These are phyloP conservation scores for Candida schatavii DNA, from an alignment of 805 yeast genomes.

Conservation along the genomic window DNA sequence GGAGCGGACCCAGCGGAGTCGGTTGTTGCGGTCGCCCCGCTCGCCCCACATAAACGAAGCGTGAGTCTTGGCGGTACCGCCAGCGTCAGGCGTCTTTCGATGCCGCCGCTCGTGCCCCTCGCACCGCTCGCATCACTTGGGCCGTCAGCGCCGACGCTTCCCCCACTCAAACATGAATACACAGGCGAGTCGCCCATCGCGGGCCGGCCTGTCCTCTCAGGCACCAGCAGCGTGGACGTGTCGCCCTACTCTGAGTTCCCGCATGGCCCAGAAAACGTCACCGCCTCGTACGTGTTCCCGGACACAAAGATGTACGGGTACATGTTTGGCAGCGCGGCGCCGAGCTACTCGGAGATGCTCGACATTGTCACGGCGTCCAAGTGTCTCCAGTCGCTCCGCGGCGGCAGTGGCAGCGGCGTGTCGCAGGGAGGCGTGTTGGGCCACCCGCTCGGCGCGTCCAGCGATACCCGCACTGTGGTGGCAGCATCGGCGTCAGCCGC, in stretches of 20 bases:
- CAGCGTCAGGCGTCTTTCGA: background rate
- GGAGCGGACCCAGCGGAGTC: background rate
- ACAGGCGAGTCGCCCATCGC: background rate
- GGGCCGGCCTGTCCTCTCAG: background rate
- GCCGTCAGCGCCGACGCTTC: background rate
- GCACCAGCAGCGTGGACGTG: background rate
- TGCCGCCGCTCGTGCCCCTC: background rate
- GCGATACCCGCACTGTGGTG: background rate
- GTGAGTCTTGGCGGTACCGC: background rate
- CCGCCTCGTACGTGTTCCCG: background rate
- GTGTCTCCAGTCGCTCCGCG: slow-evolving; percentile 30
- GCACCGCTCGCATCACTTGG: background rate
- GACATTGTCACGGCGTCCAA: slow-evolving; percentile 36
- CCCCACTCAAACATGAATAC: background rate
- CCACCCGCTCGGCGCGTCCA: background rate
- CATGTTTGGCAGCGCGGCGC: background rate
- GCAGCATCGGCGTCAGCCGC: background rate
- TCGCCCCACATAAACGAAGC: background rate
- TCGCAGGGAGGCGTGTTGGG: background rate
- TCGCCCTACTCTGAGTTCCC: background rate
- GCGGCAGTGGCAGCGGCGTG: too few relatives aligned
- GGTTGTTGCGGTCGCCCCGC: background rate
- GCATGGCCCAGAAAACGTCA: background rate
- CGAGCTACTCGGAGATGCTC: slow-evolving; percentile 15
- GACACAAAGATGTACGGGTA: background rate